phyloP scores from a whole-genome alignment of 306 rosid genomes.

The Rosa lucieae region DNA sequence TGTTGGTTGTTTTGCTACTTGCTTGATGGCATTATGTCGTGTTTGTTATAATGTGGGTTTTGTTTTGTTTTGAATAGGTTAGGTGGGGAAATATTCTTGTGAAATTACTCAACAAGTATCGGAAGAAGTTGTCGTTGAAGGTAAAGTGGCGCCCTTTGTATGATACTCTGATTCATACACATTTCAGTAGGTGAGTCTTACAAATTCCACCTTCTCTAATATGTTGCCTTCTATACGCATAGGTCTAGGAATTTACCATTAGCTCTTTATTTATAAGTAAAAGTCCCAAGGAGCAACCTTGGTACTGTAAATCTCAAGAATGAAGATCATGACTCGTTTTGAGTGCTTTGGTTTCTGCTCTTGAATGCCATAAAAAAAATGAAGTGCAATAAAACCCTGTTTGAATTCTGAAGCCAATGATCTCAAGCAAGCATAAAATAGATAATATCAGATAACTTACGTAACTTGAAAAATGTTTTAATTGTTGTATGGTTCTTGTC shows the following conservation, averaged over 20 bases:
- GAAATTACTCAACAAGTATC: slow-evolving; percentile 74
- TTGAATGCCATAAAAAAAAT: not conserved
- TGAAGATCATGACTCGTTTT: not conserved
- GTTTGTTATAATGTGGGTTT: slow-evolving; percentile 32
- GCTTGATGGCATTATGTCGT: slow-evolving; percentile 3
- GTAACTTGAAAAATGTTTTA: not conserved
- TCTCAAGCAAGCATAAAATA: not conserved
- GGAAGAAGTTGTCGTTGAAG: slow-evolving; percentile 70
- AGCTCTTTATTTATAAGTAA: not conserved
- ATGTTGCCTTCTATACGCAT: slow-evolving; percentile 11
- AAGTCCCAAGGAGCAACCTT: not conserved
- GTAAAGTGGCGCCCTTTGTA: slow-evolving; percentile 87
- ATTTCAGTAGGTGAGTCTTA: slow-evolving; percentile 80
- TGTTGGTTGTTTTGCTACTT: slow-evolving; percentile 24
- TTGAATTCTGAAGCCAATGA: not conserved
- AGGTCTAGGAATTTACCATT: not conserved
- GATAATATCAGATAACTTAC: not conserved
- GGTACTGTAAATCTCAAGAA: not conserved
- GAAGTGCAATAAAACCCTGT: not conserved
- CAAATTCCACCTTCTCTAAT: not conserved
- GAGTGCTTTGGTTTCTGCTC: not conserved
- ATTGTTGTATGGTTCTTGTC: slow-evolving; percentile 13
- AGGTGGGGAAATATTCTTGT: slow-evolving; percentile 96
- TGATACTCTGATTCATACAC: slow-evolving; percentile 75
- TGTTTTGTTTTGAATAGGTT: slow-evolving; percentile 66